Conservation (phyloP, 2,329 filamentous ascomycete species). For the Dactylellina drechsleri region DNA sequence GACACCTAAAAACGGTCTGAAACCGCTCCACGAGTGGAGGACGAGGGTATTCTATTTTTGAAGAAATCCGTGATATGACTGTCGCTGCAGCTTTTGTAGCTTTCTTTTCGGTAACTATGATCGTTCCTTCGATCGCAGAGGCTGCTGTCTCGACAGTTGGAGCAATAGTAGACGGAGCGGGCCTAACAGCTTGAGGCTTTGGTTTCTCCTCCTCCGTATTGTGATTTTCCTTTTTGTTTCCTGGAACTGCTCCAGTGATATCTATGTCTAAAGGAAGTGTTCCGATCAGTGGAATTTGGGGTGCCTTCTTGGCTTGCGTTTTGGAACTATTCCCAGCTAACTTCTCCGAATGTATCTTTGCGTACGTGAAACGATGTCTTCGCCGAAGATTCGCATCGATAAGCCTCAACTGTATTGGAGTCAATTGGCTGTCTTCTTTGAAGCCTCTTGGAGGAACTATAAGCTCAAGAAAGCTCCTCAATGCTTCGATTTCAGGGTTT, state of each 20-base stretch:
- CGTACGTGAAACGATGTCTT: slow-evolving; percentile 35
- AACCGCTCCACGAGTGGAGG: slow-evolving; percentile 10
- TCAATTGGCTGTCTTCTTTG: slow-evolving; percentile 23
- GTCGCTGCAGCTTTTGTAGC: slow-evolving; percentile 1
- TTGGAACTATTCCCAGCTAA: slow-evolving; percentile 18
- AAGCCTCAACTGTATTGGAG: slow-evolving; percentile 19
- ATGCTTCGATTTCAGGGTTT: slow-evolving; percentile 12
- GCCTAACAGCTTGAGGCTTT: background rate
- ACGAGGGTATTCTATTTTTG: slow-evolving; percentile 22
- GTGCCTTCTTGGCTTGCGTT: background rate
- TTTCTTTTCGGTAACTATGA: slow-evolving; percentile 10
- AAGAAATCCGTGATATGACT: slow-evolving; percentile 17
- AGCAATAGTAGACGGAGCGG: background rate
- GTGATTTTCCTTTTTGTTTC: no score
- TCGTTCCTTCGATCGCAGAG: slow-evolving; percentile 32
- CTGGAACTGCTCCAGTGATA: background rate
- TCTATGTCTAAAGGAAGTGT: no score
- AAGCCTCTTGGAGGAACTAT: slow-evolving; percentile 19
- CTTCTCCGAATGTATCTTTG: slow-evolving; percentile 29
- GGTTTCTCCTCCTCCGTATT: background rate
- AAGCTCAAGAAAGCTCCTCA: slow-evolving; percentile 24
- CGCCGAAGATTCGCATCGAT: slow-evolving; percentile 33
- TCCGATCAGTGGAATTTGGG: background rate
- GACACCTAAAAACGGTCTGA: slow-evolving; percentile 20
- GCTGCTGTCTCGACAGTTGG: slow-evolving; percentile 21